These are phyloP conservation scores for Venturia asperata DNA, from an alignment of 2,329 filamentous ascomycete species.

Conservation along the genomic window DNA sequence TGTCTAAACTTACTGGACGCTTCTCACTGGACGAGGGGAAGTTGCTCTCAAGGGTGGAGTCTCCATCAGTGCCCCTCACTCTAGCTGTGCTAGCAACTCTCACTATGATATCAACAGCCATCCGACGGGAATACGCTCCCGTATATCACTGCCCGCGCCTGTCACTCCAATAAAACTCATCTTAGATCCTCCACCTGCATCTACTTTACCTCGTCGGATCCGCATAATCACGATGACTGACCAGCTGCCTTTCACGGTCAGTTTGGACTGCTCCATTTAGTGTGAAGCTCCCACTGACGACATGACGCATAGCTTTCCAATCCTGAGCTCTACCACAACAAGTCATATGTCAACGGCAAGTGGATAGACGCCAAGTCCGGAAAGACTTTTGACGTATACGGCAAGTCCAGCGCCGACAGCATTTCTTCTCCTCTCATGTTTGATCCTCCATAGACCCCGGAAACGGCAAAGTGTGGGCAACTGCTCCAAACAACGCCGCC, in stretches of 20 bases:
- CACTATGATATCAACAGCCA: constrained; percentile 1
- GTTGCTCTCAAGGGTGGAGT: not conserved
- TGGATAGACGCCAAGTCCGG: constrained; percentile 46
- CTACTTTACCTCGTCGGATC: not conserved
- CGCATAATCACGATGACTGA: constrained; percentile 26
- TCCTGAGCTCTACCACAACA: constrained; percentile 41
- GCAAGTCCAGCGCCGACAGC: constrained; percentile 25
- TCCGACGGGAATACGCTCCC: not conserved
- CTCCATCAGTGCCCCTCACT: not conserved
- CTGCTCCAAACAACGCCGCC: constrained; percentile 41
- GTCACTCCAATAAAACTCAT: not conserved
- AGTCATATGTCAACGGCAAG: constrained; percentile 42
- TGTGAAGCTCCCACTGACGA: not conserved
- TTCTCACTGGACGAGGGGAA: not conserved
- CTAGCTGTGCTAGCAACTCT: not conserved
- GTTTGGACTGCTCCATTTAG: not conserved
- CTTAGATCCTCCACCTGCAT: not conserved
- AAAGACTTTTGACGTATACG: constrained; percentile 45
- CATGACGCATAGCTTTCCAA: constrained; percentile 37
- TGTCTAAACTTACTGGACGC: not conserved
- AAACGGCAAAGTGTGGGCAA: constrained; percentile 43
- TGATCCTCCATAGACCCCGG: constrained; percentile 39
- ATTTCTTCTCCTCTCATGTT: not conserved
- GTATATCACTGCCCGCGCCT: not conserved
- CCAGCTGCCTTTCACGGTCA: constrained; percentile 33